Base-by-base conservation (phyloP, 2,329 filamentous ascomycete genomes). In the Paramyrothecium sp. region DNA sequence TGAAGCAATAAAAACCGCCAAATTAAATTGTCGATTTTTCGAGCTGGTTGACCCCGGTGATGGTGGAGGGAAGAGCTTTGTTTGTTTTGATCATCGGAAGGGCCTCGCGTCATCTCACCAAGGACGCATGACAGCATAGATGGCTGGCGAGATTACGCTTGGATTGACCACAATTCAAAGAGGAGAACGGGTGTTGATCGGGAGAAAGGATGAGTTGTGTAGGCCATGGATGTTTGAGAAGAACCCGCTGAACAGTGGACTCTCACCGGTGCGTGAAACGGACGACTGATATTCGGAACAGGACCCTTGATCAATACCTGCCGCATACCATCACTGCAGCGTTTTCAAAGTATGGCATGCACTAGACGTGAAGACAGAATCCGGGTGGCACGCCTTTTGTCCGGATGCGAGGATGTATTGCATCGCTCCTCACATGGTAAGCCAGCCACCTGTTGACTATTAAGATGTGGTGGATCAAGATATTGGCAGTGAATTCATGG, bases 41-140 rank as follows among this genome's bases (percentile, higher is more conserved):
- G 33, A 30, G n/a, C 51, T 26, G 26, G 33, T 53, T 38, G 17
- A 53, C 33, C 51, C 51, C 21, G 51, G 51, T 53, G n/a, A 19
- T 16, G 33, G 51, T 41, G 51, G 51, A 33, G 30, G 13, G 38
- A 7, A 44, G 13, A 4, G 38, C 10, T 21, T 50, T 50, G 48
- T 50, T 50, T 50, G 48, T 50, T 50, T 50, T 50, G 48, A 50
- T 50, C 48, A 50, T 44, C 38, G 38, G 38, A 4, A 44, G 13
- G 38, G 38, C 21, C 26, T 19, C 49, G 23, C 49, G 49, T 51
- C 49, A 51, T 51, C 21, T 44, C 13, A 44, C 13, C 38, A 19
- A 16, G n/a, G n/a, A 44, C 38, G 48, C 48, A 50, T 22, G 23
- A 50, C 20, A n/a, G 21, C 13, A 30, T 50, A 50, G 21, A 50